Percentiles rank a stretch among this genome's conserved stretches.
phyloP scores from a whole-genome alignment of 345 rosid species.

The Salix exigua region DNA sequence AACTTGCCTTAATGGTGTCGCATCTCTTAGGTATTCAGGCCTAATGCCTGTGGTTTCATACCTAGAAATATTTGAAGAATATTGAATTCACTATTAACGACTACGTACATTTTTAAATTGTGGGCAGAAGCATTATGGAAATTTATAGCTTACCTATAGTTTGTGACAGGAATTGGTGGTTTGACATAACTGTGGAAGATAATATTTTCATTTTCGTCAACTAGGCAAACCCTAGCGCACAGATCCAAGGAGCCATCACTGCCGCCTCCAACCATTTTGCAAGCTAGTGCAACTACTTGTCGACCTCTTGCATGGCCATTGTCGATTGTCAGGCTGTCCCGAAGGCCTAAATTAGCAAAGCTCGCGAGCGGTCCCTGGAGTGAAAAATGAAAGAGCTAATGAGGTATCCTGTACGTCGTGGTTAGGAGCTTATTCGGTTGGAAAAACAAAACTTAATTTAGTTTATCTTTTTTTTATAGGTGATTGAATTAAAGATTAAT shows the following conservation, averaged over 20 bases:
- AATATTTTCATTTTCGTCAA: constrained; percentile 68
- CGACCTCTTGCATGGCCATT: constrained; percentile 41
- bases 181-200: constrained; percentile 76
- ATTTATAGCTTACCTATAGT: constrained; percentile 46
- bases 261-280: constrained; percentile 95
- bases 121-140: not conserved
- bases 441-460: not conserved
- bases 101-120: no score
- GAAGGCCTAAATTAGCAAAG: constrained; percentile 58
- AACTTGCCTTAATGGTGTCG: constrained; percentile 62
- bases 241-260: constrained; percentile 79
- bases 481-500: not conserved
- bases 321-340: constrained; percentile 52
- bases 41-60: constrained; percentile 81
- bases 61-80: constrained; percentile 27
- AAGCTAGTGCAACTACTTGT: constrained; percentile 66
- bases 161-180: constrained; percentile 68
- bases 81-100: no score
- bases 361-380: constrained; percentile 50
- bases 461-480: no score
- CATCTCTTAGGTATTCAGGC: constrained; percentile 65
- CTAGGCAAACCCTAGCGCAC: constrained; percentile 75
- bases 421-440: not conserved
- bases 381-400: not conserved
- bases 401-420: not conserved